Conservation (phyloP, 2,329 filamentous ascomycete species). For the Pestalotiopsis sp. region DNA sequence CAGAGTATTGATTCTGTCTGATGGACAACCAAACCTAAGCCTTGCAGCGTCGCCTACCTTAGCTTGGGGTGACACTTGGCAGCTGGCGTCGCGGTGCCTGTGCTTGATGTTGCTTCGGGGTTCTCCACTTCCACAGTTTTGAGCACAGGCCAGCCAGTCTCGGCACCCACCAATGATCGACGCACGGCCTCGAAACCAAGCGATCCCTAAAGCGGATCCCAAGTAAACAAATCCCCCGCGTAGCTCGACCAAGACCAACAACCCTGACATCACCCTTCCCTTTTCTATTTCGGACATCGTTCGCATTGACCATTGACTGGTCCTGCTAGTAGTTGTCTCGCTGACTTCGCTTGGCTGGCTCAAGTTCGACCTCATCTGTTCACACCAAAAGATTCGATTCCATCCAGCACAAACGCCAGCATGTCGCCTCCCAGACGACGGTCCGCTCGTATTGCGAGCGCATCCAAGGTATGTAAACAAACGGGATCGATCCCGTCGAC, state of each 20-base stretch:
- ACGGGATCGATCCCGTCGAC: background rate
- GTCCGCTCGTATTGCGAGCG: constrained; percentile 46
- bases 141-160: background rate
- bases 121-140: background rate
- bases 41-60: background rate
- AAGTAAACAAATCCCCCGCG: constrained; percentile 14
- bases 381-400: background rate
- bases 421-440: constrained; percentile 40
- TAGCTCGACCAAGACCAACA: constrained; percentile 2
- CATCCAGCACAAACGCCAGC: constrained; percentile 19
- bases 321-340: background rate
- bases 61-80: background rate
- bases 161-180: background rate
- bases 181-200: background rate
- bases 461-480: constrained; percentile 38
- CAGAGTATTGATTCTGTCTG: no score
- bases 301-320: constrained; percentile 16
- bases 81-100: background rate
- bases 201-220: constrained; percentile 1
- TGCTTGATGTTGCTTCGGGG: background rate
- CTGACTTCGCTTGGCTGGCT: constrained; percentile 12
- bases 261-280: constrained; percentile 10
- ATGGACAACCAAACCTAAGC: background rate
- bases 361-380: constrained; percentile 1
- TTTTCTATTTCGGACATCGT: constrained; percentile 8